phyloP scores from a whole-genome alignment of 345 rosid species.

The Iberis pinnata region DNA sequence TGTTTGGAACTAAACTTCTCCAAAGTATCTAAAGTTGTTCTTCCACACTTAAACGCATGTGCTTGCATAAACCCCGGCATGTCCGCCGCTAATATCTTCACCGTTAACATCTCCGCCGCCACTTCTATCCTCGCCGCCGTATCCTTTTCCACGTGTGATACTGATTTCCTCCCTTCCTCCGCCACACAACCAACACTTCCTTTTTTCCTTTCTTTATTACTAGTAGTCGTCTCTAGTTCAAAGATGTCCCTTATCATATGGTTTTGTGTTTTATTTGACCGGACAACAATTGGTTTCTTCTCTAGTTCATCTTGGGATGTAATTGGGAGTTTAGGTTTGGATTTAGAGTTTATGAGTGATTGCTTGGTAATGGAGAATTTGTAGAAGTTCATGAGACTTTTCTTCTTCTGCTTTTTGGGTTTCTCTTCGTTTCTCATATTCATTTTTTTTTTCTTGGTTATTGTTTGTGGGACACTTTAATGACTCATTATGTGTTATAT shows the following conservation, averaged over 20 bases:
- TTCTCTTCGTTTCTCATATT: slow-evolving; percentile 30
- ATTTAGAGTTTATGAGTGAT: slow-evolving; percentile 16
- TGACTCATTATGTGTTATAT: slow-evolving; percentile 12
- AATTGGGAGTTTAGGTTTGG: slow-evolving; percentile 7
- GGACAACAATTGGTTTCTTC: slow-evolving; percentile 12
- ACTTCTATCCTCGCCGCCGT: slow-evolving; percentile 51
- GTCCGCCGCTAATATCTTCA: slow-evolving; percentile 68
- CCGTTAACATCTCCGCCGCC: slow-evolving; percentile 64
- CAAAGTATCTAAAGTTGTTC: slow-evolving; percentile 59
- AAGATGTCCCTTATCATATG: slow-evolving; percentile 12
- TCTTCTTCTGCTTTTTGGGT: slow-evolving; percentile 36
- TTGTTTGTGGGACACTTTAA: slow-evolving; percentile 14
- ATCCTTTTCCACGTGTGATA: slow-evolving; percentile 70
- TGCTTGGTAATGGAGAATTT: slow-evolving; percentile 14
- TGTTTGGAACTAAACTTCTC: slow-evolving; percentile 73
- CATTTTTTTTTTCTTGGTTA: not conserved
- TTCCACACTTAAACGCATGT: slow-evolving; percentile 78
- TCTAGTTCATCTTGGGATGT: slow-evolving; percentile 16
- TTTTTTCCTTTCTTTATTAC: slow-evolving; percentile 15
- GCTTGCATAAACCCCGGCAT: slow-evolving; percentile 91
- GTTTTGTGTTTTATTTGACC: slow-evolving; percentile 7
- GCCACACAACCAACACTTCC: slow-evolving; percentile 10
- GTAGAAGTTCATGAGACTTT: slow-evolving; percentile 33
- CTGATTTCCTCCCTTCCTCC: slow-evolving; percentile 67
- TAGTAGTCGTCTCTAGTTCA: slow-evolving; percentile 21